Evolutionary conservation across 164 flowering plant species (phyloP).

Genomic region (Piper longum): DNA sequence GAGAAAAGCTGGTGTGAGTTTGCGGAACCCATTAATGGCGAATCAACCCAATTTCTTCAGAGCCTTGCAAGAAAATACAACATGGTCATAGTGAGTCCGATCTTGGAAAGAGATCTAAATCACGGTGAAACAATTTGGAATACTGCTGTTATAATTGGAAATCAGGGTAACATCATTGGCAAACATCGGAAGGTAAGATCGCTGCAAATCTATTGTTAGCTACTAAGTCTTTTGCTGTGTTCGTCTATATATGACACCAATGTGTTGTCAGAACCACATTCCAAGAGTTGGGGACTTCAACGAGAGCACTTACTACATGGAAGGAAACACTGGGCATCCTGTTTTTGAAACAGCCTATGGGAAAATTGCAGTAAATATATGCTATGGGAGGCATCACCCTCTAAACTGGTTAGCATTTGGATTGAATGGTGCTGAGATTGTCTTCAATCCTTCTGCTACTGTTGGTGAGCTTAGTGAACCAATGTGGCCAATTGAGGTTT

Average conservation of each 20-base stretch:
- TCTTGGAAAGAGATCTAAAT: slow-evolving; percentile 82
- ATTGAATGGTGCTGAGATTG: slow-evolving; percentile 96
- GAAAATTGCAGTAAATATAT: slow-evolving; percentile 81
- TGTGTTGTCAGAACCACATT: slow-evolving; percentile 67
- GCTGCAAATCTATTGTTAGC: not conserved
- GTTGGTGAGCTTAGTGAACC: slow-evolving; percentile 99
- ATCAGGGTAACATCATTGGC: slow-evolving; percentile 90
- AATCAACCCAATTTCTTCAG: slow-evolving; percentile 74
- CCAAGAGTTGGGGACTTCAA: slow-evolving; percentile 98
- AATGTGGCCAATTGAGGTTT: slow-evolving; percentile 98
- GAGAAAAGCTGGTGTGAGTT: slow-evolving; percentile 99
- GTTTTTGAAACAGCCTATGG: slow-evolving; percentile 95
- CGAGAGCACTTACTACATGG: slow-evolving; percentile 98
- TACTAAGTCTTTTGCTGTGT: not conserved
- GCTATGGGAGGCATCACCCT: slow-evolving; percentile 98
- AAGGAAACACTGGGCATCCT: slow-evolving; percentile 96
- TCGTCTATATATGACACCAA: not conserved
- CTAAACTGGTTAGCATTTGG: slow-evolving; percentile 98
- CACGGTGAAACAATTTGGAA: slow-evolving; percentile 96
- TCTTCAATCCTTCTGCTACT: slow-evolving; percentile 96
- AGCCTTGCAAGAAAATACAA: slow-evolving; percentile 57
- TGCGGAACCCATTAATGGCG: slow-evolving; percentile 90
- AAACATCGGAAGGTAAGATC: slow-evolving; percentile 84
- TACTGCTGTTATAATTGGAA: slow-evolving; percentile 87
- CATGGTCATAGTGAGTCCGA: slow-evolving; percentile 88